These are phyloP conservation scores for Blastocystis sp. DNA, from an alignment of 352 stramenopile genomes.

Conservation along the genomic window DNA sequence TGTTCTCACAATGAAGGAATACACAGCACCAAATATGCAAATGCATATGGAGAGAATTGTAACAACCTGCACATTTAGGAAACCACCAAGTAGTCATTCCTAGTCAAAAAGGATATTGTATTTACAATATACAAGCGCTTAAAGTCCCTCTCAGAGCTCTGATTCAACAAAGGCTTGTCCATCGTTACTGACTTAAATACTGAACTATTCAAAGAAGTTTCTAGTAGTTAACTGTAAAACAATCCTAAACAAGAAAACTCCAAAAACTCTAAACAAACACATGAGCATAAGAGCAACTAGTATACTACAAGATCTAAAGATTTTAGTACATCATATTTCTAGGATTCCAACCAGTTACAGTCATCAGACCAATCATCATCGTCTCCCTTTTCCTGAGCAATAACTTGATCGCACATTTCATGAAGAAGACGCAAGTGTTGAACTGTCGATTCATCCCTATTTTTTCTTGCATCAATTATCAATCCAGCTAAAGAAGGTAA, in stretches of 20 bases:
- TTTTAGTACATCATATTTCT: not conserved
- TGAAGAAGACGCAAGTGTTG: not conserved
- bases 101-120: not conserved
- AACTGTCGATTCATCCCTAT: not conserved
- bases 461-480: not conserved
- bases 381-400: not conserved
- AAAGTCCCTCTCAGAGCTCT: not conserved
- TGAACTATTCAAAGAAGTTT: too few relatives aligned
- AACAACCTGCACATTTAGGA: not conserved
- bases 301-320: not conserved
- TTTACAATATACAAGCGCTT: not conserved
- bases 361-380: constrained; percentile 20
- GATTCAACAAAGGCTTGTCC: not conserved
- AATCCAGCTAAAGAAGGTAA: not conserved
- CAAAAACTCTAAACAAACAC: too few relatives aligned
- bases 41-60: not conserved
- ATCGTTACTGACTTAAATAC: not conserved
- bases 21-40: not conserved
- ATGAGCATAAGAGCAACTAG: too few relatives aligned
- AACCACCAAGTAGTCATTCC: not conserved
- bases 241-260: too few relatives aligned
- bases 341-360: not conserved
- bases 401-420: not conserved
- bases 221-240: too few relatives aligned
- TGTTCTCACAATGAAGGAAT: not conserved